These are phyloP conservation scores for Ogataea pini DNA, from an alignment of 805 yeast species.

Conservation along the genomic window DNA sequence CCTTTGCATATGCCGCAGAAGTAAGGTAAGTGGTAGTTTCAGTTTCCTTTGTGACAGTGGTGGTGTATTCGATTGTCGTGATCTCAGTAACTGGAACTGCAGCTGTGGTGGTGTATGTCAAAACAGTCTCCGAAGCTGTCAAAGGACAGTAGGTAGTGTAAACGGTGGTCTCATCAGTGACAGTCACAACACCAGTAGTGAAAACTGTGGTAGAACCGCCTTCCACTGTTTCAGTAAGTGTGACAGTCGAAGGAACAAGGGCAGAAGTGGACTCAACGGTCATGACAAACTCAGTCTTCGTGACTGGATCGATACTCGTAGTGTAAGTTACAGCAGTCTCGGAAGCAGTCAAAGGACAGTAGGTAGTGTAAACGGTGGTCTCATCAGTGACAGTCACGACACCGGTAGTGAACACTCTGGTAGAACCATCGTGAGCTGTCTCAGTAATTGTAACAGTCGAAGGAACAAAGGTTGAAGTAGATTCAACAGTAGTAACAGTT, in stretches of 20 bases:
- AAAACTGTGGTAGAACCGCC: constrained; percentile 8
- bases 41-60: constrained; percentile 17
- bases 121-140: constrained; percentile 13
- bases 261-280: constrained; percentile 18
- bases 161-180: constrained; percentile 16
- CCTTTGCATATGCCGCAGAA: constrained; percentile 5
- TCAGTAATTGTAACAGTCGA: constrained; percentile 21
- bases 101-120: constrained; percentile 9
- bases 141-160: constrained; percentile 10
- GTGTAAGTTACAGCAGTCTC: constrained; percentile 16
- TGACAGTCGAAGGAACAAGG: constrained; percentile 8
- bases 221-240: constrained; percentile 23
- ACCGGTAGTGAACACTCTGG: constrained; percentile 15
- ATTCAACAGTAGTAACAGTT: constrained; percentile 10
- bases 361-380: constrained; percentile 34
- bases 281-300: constrained; percentile 10
- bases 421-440: constrained; percentile 20
- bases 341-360: constrained; percentile 33
- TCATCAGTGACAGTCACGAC: constrained; percentile 22
- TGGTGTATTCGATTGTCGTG: constrained; percentile 9
- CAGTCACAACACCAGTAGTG: constrained; percentile 26
- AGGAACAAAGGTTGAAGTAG: constrained; percentile 14
- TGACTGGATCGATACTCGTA: constrained; percentile 12
- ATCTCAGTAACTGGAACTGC: background rate
- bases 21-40: constrained; percentile 8